Evolutionary conservation across 768 basidiomycete species (phyloP), one percentile per base, ranked within the genome.

Genomic region (Termitomyces sp.): DNA sequence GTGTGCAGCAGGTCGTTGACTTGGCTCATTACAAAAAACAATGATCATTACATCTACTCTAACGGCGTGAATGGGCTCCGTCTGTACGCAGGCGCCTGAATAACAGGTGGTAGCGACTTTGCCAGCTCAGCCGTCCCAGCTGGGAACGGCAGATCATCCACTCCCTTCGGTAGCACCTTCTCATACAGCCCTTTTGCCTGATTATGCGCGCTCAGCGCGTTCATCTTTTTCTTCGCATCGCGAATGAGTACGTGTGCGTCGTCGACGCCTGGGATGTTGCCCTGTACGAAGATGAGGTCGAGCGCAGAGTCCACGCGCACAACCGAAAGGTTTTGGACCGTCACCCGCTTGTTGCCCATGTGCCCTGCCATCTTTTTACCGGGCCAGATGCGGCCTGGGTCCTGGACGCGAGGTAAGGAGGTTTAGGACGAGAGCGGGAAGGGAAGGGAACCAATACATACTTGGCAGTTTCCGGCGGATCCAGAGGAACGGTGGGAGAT

Each of bases 331-430:
- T 98, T 98, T 65, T 96, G 93, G 14, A 80, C 78, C 8, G 96
- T 98, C 9, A 81, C 80, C 40, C 86, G 85, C 59, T 83, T 78
- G 54, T 85, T 88, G 48, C 97, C 97, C 77, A 98, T 85, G 22
- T 86, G 87, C 34, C 97, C 97, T 10, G 96, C 85, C 96, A 97
- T 98, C 77, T 98, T 98, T 75, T 94, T 97, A 37, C 97, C 97
- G 3, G 97, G 97, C 74, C 90, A 93, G 5, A 98, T 79, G 64
- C 97, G 85, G 45, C 97, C 97, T 24, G 97, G 96, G 64, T 97
- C 94, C 94, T 98, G 42, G 5, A 15, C 57, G 45, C 41, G 56
- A 47, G 46, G 54, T 11, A 26, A 9, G 2, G 5, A 17, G 26
- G 56, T 24, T 50, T 5, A 51, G 11, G 12, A 34, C 5, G 12